Percentiles rank a stretch among this genome's conserved stretches.
Evolutionary conservation across 2,329 filamentous ascomycete genomes (phyloP).

Genomic region (Diplodia mutila): DNA sequence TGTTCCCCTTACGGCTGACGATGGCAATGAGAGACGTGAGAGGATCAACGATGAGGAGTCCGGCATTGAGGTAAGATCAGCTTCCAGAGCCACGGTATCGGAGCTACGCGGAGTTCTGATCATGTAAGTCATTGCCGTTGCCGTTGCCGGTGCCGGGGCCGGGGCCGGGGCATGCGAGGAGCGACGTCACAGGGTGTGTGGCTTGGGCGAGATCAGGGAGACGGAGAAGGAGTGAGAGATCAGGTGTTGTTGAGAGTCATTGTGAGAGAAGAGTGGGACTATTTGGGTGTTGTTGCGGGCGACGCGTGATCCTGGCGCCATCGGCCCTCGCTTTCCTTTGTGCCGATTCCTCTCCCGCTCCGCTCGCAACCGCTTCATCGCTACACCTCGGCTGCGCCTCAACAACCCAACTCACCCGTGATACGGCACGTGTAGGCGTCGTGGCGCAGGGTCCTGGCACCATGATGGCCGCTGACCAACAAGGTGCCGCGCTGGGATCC

Average conservation of each 20-base stretch:
- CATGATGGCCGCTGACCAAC: neutral
- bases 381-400: slow-evolving; percentile 15
- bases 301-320: slow-evolving; percentile 15
- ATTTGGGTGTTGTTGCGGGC: too few species aligned
- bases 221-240: neutral
- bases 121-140: neutral
- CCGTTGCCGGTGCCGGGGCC: too few species aligned
- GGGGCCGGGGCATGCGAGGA: too few species aligned
- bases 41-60: neutral
- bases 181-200: neutral
- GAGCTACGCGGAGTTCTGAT: neutral
- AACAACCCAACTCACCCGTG: neutral
- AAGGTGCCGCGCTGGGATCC: neutral
- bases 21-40: neutral
- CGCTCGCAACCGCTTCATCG: neutral
- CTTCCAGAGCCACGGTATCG: neutral
- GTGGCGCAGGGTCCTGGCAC: neutral
- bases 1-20: neutral
- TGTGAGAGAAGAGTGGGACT: slow-evolving; percentile 3
- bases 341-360: neutral
- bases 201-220: neutral
- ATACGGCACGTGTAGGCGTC: neutral
- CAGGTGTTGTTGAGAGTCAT: neutral
- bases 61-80: neutral
- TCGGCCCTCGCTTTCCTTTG: neutral